Conservation (phyloP, 805 yeast species). For the Candida easanensis region DNA sequence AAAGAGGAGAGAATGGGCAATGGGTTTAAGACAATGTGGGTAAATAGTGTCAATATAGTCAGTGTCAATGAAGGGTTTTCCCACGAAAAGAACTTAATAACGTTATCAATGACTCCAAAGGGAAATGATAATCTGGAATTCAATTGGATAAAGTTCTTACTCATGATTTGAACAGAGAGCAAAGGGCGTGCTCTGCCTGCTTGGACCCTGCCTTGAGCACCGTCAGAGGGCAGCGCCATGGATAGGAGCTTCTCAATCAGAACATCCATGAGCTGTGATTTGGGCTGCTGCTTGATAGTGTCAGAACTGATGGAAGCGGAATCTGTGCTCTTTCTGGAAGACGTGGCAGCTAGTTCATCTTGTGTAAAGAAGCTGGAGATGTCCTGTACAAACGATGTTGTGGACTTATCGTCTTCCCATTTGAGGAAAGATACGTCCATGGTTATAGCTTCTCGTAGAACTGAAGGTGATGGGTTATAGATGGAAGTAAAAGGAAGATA, state of each 20-base stretch:
- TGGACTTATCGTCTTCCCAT: slow-evolving; percentile 7
- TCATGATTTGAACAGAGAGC: slow-evolving; percentile 65
- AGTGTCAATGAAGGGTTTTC: slow-evolving; percentile 57
- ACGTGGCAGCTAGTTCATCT: not conserved
- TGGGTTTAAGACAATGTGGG: slow-evolving; percentile 62
- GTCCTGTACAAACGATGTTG: slow-evolving; percentile 20
- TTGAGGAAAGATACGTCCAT: no score
- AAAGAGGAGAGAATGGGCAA: slow-evolving; percentile 44
- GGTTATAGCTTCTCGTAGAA: no score
- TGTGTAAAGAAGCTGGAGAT: slow-evolving; percentile 12
- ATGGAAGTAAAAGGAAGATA: no score
- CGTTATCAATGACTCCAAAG: slow-evolving; percentile 57
- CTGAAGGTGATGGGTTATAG: no score
- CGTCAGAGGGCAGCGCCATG: slow-evolving; percentile 64
- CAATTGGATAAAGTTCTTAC: slow-evolving; percentile 60
- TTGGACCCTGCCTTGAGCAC: slow-evolving; percentile 51
- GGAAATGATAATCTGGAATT: slow-evolving; percentile 61
- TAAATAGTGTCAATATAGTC: slow-evolving; percentile 47
- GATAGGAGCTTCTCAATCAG: slow-evolving; percentile 67
- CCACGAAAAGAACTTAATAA: slow-evolving; percentile 62
- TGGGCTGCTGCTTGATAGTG: slow-evolving; percentile 8
- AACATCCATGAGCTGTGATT: slow-evolving; percentile 53
- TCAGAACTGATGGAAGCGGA: slow-evolving; percentile 6
- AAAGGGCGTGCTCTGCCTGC: slow-evolving; percentile 65
- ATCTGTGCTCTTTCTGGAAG: not conserved